Evolutionary conservation across 2,329 filamentous ascomycete genomes (phyloP).

Genomic region (Ambrosiella cleistominuta): DNA sequence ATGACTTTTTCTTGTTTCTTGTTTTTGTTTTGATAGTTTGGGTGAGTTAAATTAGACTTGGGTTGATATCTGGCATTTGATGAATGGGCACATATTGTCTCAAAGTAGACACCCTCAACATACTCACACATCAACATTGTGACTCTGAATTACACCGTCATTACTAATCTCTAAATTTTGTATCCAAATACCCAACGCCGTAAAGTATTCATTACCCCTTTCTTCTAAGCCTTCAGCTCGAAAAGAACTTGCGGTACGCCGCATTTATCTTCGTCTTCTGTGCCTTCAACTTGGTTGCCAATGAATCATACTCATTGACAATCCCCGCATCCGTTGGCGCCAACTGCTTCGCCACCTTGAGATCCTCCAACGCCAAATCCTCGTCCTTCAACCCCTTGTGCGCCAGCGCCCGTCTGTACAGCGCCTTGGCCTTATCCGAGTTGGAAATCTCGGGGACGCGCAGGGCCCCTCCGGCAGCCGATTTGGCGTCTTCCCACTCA

Average conservation of each 20-base stretch:
- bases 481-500: constrained; percentile 51
- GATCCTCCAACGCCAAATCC: constrained; percentile 50
- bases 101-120: too few relatives aligned
- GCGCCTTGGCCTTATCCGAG: constrained; percentile 72
- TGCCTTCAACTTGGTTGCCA: constrained; percentile 60
- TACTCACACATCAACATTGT: too few relatives aligned
- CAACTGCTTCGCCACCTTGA: constrained; percentile 58
- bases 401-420: constrained; percentile 70
- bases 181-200: not conserved
- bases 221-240: constrained; percentile 13
- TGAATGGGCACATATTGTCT: not conserved
- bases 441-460: constrained; percentile 47
- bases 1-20: not conserved
- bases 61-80: not conserved
- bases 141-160: too few relatives aligned
- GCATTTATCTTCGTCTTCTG: constrained; percentile 78
- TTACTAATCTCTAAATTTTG: not conserved
- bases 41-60: too few relatives aligned
- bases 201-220: not conserved
- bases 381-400: constrained; percentile 63
- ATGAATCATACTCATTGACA: constrained; percentile 52
- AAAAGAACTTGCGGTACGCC: constrained; percentile 82
- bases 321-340: constrained; percentile 61
- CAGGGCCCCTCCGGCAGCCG: constrained; percentile 56
- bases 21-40: not conserved